Evolutionary conservation across 2,329 filamentous ascomycete species (phyloP).

Genomic region (Stenocarpella maydis): DNA sequence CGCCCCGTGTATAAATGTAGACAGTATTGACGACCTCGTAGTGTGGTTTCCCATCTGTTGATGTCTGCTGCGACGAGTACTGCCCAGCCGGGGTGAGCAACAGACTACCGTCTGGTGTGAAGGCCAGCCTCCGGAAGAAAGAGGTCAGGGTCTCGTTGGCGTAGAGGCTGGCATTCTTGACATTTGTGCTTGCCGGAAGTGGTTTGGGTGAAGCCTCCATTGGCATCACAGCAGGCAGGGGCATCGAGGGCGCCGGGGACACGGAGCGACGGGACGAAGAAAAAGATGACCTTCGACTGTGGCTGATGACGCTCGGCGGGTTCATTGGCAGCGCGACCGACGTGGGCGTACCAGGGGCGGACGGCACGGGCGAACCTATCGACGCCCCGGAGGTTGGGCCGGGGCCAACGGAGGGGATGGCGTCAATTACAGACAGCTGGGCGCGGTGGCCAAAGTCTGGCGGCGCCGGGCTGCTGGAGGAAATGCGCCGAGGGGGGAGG

Average conservation of each 20-base stretch:
- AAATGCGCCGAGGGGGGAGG: slow-evolving; percentile 87
- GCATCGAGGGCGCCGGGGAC: slow-evolving; percentile 92
- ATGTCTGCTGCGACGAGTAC: slow-evolving; percentile 81
- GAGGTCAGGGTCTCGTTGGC: slow-evolving; percentile 97
- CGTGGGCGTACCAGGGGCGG: slow-evolving; percentile 91
- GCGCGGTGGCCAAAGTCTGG: slow-evolving; percentile 78
- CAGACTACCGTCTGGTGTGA: slow-evolving; percentile 93
- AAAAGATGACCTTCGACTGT: slow-evolving; percentile 94
- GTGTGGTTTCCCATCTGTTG: slow-evolving; percentile 73
- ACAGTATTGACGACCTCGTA: slow-evolving; percentile 97
- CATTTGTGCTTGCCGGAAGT: slow-evolving; percentile 62
- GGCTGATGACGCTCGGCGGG: slow-evolving; percentile 85
- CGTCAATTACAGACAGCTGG: slow-evolving; percentile 65
- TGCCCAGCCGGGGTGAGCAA: slow-evolving; percentile 95
- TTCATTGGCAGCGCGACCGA: slow-evolving; percentile 95
- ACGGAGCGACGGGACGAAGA: slow-evolving; percentile 84
- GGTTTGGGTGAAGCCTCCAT: slow-evolving; percentile 89
- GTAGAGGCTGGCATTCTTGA: slow-evolving; percentile 89
- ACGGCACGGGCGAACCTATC: slow-evolving; percentile 84
- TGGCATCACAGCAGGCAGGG: slow-evolving; percentile 93
- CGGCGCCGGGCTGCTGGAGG: slow-evolving; percentile 90
- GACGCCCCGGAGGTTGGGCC: slow-evolving; percentile 48
- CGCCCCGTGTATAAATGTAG: slow-evolving; percentile 95
- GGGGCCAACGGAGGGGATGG: slow-evolving; percentile 48
- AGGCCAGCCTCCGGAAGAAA: slow-evolving; percentile 93